Conservation (phyloP, 2,329 filamentous ascomycete genomes). For the Cladophialophora psammophila region DNA sequence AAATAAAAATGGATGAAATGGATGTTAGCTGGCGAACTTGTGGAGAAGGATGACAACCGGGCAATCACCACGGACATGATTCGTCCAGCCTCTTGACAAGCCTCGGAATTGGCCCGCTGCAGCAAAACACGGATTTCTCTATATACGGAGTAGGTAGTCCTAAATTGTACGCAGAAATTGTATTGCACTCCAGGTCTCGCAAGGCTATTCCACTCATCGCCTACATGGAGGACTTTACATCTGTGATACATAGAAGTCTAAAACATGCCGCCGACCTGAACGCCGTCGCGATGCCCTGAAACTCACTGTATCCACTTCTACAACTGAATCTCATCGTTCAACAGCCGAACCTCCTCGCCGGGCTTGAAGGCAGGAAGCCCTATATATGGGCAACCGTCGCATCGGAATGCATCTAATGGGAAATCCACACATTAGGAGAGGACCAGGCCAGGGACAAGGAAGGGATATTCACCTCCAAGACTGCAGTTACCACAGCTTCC, state of each 20-base stretch:
- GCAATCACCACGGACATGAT: constrained; percentile 3
- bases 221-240: not conserved
- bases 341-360: constrained; percentile 86
- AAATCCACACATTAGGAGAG: constrained; percentile 4
- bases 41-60: constrained; percentile 4
- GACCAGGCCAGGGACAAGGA: not conserved
- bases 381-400: constrained; percentile 78
- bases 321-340: constrained; percentile 82
- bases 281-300: constrained; percentile 32
- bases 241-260: not conserved
- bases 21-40: not conserved
- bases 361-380: constrained; percentile 96
- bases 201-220: not conserved
- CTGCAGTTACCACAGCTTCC: constrained; percentile 95
- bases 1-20: constrained; percentile 11
- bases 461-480: constrained; percentile 63
- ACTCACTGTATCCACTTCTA: constrained; percentile 48
- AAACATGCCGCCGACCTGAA: constrained; percentile 13
- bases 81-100: not conserved
- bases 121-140: not conserved
- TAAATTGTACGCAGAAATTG: too few relatives aligned
- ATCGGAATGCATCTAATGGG: constrained; percentile 52
- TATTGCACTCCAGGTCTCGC: not conserved
- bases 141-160: too few relatives aligned
- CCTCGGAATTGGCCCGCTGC: not conserved